Base-by-base conservation (phyloP, 495 filamentous ascomycete species). In the Penicillium cinerascens region DNA sequence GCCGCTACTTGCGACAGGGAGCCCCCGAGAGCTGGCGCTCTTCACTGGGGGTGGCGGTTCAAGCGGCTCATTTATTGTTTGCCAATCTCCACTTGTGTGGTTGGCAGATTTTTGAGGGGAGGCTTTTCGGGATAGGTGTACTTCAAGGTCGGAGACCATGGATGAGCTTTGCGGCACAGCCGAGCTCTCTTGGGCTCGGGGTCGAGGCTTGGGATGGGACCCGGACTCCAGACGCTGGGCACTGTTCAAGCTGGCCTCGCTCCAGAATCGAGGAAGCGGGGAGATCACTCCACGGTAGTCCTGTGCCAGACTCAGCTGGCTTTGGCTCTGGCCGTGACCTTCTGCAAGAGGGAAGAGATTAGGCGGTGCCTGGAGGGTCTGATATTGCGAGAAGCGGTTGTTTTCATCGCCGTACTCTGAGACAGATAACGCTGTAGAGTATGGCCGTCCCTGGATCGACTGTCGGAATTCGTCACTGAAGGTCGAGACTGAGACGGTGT, bases 361-460 rank as follows among this genome's bases (percentile, higher is more conserved):
- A 0, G 61, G 42, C 8, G 46, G 58, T 17, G 63, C 58, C 23
- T 59, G 67, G 18, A 63, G 29, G 27, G 47, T 62, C 16, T 66
- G 63, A 33, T 66, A 66, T n/a, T 61, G 58, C 2, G 63, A 66
- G 16, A 56, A 41, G 17, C 63, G 60, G 49, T 27, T 53, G 10
- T 70, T 63, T 33, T 76, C 73, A 23, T 74, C 69, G 1, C 69
- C 68, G 42, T 76, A 75, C 29, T 74, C 57, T 11, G 71, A 76
- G 4, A 64, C 67, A 1, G 73, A 76, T 44, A 72, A 60, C 5
- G 70, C 61, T 5, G 63, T 63, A 4, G 73, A 76, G 52, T 67
- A 58, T 0, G 70, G 73, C 0, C 73, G 72, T 5, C 69, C 67
- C 20, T 64, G 63, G 29, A 65, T 58, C 1, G 63, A 67, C 48